Evolutionary conservation across 768 basidiomycete species (phyloP).

Genomic region (Podaxis sp.): DNA sequence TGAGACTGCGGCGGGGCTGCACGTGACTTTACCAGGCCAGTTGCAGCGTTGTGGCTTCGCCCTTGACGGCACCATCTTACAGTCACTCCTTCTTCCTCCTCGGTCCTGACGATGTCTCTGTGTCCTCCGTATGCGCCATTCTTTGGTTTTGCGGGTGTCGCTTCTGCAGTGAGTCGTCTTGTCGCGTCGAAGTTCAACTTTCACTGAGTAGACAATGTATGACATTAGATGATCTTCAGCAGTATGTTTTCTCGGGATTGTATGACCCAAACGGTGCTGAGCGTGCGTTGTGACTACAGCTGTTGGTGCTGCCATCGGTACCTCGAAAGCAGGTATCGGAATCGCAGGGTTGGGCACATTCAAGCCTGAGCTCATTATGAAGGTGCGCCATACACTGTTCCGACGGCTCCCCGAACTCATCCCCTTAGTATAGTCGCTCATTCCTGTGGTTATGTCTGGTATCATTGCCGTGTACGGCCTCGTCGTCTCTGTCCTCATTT

Average conservation of each 20-base stretch:
- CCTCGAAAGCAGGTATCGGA: slow-evolving; percentile 95
- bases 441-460: slow-evolving; percentile 98
- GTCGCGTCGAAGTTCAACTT: not conserved
- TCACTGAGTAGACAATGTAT: not conserved
- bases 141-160: slow-evolving; percentile 97
- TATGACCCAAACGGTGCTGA: slow-evolving; percentile 3
- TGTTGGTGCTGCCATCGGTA: slow-evolving; percentile 93
- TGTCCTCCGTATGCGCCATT: slow-evolving; percentile 97
- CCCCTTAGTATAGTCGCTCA: slow-evolving; percentile 62
- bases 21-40: not conserved
- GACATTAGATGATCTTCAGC: slow-evolving; percentile 86
- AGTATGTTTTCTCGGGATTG: slow-evolving; percentile 53
- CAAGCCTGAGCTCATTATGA: slow-evolving; percentile 98
- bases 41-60: not conserved
- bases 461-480: slow-evolving; percentile 98
- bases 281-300: slow-evolving; percentile 42
- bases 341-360: slow-evolving; percentile 94
- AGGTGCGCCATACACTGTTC: slow-evolving; percentile 46
- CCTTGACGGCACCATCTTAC: not conserved
- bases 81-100: not conserved
- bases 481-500: slow-evolving; percentile 92
- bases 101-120: slow-evolving; percentile 40
- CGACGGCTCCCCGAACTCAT: not conserved
- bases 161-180: slow-evolving; percentile 69
- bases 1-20: not conserved